A percentile compares a stretch with the other conserved stretches of the same genome.
Conservation (phyloP, 345 rosid genomes). For the Euphorbia tirucalli region DNA sequence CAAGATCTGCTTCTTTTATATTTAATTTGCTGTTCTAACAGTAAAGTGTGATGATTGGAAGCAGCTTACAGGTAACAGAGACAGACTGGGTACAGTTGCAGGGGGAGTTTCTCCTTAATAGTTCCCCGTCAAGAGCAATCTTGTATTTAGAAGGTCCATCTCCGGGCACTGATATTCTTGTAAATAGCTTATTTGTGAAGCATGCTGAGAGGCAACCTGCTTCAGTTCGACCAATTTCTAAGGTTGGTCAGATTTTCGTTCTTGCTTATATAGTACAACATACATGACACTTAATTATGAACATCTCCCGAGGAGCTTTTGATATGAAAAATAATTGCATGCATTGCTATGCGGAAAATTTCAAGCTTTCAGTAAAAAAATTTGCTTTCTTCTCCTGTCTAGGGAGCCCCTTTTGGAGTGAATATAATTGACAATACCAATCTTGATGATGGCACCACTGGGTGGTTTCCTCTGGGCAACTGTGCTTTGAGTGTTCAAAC, state of each 20-base stretch:
- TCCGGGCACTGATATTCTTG: constrained; percentile 71
- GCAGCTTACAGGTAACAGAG: constrained; percentile 65
- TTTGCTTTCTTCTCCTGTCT: constrained; percentile 14
- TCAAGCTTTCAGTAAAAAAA: constrained; percentile 11
- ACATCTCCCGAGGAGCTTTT: background rate
- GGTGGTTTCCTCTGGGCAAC: constrained; percentile 89
- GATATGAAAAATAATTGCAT: background rate
- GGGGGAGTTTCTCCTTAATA: constrained; percentile 85
- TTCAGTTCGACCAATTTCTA: constrained; percentile 51
- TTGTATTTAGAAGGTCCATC: constrained; percentile 90
- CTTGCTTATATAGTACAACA: too few species aligned
- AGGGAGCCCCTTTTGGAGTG: constrained; percentile 67
- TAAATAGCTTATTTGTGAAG: constrained; percentile 59
- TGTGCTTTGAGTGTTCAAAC: constrained; percentile 57
- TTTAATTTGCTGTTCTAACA: too few species aligned
- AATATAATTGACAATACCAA: constrained; percentile 72
- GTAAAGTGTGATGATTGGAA: constrained; percentile 1
- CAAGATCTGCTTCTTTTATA: too few species aligned
- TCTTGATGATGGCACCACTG: constrained; percentile 49
- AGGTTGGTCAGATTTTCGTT: constrained; percentile 46
- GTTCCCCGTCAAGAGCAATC: constrained; percentile 61
- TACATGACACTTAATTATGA: background rate
- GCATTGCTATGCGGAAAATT: background rate
- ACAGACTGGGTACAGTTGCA: constrained; percentile 66
- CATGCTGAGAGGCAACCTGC: constrained; percentile 65